Evolutionary conservation across 345 rosid species (phyloP).

Genomic region (Draba incana): DNA sequence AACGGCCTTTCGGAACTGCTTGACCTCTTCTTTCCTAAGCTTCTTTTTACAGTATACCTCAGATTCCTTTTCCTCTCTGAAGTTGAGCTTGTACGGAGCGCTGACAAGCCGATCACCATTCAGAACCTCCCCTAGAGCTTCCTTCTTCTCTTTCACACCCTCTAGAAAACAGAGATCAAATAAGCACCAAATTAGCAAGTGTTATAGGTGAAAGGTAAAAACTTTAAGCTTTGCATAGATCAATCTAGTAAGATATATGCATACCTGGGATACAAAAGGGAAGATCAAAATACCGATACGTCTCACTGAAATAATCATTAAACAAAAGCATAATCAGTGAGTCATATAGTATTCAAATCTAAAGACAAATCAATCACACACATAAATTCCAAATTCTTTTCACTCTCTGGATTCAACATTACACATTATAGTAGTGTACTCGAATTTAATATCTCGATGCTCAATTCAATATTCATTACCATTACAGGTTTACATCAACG

Average conservation of each 20-base stretch:
- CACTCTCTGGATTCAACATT: background rate
- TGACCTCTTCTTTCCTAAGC: conserved; percentile 64
- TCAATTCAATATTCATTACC: too few species aligned
- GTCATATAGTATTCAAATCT: conserved; percentile 17
- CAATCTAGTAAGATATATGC: background rate
- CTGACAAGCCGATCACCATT: conserved; percentile 88
- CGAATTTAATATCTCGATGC: background rate
- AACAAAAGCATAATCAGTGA: conserved; percentile 23
- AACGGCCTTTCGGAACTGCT: conserved; percentile 59
- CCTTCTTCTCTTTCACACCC: conserved; percentile 72
- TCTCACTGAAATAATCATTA: conserved; percentile 60
- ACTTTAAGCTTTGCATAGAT: background rate
- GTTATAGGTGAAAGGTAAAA: background rate
- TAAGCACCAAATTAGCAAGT: background rate
- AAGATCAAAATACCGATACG: conserved; percentile 82
- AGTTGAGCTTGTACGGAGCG: conserved; percentile 83
- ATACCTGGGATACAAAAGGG: conserved; percentile 81
- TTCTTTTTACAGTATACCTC: conserved; percentile 62
- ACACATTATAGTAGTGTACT: background rate
- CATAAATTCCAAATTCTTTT: too few species aligned
- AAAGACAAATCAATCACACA: conserved; percentile 2
- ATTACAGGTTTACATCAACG: background rate
- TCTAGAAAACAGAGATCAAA: conserved; percentile 43
- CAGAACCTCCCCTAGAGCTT: conserved; percentile 90
- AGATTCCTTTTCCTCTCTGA: conserved; percentile 68